Evolutionary conservation across 2,329 filamentous ascomycete species (phyloP), one percentile per base, ranked within the genome.

Genomic region (Pyrenochaeta sp.): DNA sequence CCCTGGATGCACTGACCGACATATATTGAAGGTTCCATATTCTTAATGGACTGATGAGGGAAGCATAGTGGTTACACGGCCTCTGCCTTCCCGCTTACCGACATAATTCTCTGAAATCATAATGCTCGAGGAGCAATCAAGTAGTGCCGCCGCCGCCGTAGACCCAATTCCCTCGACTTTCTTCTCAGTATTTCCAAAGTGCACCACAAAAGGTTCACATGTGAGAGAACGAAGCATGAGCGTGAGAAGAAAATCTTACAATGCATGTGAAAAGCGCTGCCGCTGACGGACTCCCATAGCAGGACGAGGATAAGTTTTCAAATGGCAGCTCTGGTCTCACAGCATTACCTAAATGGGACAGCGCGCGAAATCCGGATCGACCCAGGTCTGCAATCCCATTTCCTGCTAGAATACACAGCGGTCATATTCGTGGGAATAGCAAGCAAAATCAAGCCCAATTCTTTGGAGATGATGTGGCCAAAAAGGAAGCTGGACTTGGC

Each of bases 321-420:
- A 52, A 18, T 29, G 49, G 37, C n/a, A 56, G 49, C 42, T 52
- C 54, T 12, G 37, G 39, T 2, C 18, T 56, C 10, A 63, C 60
- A 14, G 60, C 60, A 1, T 46, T 63, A 36, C 60, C 60, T 32
- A 51, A 29, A 46, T 61, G 54, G 55, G 52, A 61, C 4, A 45
- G 40, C 23, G 14, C 43, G 2, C 46, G 29, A 10, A 55, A 40
- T 29, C 29, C 49, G 7, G 15, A 35, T 17, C 51, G 49, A 43
- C 41, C 48, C 11, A 37, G 36, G 20, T n/a, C 49, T 17, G 33
- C 20, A 18, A 29, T 49, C 7, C 45, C 54, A 29, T 11, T 46
- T 12, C 51, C 51, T 14, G 15, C 41, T 15, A 27, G 45, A 18
- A 42, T 44, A 7, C 45, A 55, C 12, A 41, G 44, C 37, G 44